Evolutionary conservation across 192 early-diverging fungal genomes (phyloP), one percentile per base, ranked within the genome.

Genomic region (Spizellomyces sp.): DNA sequence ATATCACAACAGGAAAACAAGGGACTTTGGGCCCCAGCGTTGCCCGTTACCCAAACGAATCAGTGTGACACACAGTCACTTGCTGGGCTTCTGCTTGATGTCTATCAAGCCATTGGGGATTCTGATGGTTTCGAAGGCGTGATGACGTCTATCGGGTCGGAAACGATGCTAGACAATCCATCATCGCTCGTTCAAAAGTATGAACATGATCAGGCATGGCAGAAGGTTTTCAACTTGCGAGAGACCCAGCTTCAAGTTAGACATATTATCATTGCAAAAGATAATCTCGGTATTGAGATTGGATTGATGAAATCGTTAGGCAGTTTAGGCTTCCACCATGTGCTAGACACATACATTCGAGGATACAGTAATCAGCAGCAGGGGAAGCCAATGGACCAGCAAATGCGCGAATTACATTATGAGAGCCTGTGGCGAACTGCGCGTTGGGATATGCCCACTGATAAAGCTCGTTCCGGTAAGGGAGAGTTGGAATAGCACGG

Each of bases 121-220:
- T 21, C 44, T 5, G 81, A 83, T 50, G 81, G 71, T 14, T 77
- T 80, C 22, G 73, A 78, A 42, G 81, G 81, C 48, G 76, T 80
- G 15, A 70, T 77, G 46, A 27, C 56, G 9, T 54, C 50, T 5
- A 48, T 62, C 8, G 70, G 67, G 1, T 64, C 64, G 27, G 70
- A 73, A 54, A 58, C 27, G n/a, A 67, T 66, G 5, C 27, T 68
- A 2, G 76, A 68, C 17, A 60, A 27, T 4, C 22, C 21, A 45
- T 8, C 9, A 9, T 48, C 64, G 8, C 58, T 74, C 9, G 42
- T 72, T 5, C 67, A 63, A 42, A 74, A 66, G 44, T 71, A 71
- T 56, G 68, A 71, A 48, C 62, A 68, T 64, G 71, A 72, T 42
- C 46, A 48, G 14, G 21, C 9, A 27, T 81, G 80, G 74, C 56